Percentiles rank a stretch among this genome's conserved stretches.
These are phyloP conservation scores for Ordospora pajunii DNA, from an alignment of 371 early-diverging fungal species.

Conservation along the genomic window DNA sequence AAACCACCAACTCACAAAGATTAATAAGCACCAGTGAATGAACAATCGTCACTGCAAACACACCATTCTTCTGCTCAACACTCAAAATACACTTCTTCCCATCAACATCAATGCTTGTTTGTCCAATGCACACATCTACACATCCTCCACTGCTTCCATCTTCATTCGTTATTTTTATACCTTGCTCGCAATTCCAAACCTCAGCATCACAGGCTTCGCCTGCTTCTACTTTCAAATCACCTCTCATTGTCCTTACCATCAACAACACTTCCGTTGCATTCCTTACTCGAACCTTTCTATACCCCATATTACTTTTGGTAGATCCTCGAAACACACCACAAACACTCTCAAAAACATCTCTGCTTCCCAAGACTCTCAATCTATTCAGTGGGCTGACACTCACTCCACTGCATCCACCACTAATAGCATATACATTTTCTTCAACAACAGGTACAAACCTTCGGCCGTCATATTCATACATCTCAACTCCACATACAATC, in stretches of 20 bases:
- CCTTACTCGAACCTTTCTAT: background rate
- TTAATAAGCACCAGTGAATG: background rate
- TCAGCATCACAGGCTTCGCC: background rate
- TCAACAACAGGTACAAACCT: background rate
- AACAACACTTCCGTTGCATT: background rate
- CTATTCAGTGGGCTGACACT: no score
- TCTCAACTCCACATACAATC: background rate
- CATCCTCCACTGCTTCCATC: background rate
- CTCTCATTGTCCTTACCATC: background rate
- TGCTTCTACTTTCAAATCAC: background rate
- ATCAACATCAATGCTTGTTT: background rate
- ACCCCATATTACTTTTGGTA: no score
- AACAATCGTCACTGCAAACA: background rate
- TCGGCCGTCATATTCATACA: background rate
- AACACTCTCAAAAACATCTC: no score
- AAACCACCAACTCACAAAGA: background rate
- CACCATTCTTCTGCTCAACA: background rate
- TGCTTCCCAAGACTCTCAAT: no score
- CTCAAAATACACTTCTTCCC: background rate
- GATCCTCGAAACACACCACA: no score
- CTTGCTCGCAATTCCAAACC: background rate
- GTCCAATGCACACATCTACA: background rate
- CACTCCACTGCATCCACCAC: no score
- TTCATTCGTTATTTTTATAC: background rate
- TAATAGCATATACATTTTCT: background rate